Evolutionary conservation across 2,329 filamentous ascomycete species (phyloP).

Genomic region (Geosmithia morbida): DNA sequence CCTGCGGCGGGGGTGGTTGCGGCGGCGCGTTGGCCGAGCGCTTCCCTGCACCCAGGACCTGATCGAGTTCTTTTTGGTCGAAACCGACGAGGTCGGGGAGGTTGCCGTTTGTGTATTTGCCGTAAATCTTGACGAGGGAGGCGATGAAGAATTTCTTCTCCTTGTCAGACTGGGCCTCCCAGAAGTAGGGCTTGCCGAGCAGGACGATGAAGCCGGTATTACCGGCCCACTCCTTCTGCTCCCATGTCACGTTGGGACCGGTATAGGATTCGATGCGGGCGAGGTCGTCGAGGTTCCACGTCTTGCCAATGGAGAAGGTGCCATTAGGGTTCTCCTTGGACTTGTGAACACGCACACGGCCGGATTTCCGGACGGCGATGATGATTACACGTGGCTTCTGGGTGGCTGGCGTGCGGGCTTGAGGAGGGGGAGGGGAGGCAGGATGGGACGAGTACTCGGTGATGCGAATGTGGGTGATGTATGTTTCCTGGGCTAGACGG

Average conservation of each 20-base stretch:
- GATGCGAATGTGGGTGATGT: conserved; percentile 94
- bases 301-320: conserved; percentile 94
- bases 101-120: conserved; percentile 86
- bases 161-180: conserved; percentile 84
- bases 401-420: conserved; percentile 50
- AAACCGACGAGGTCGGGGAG: conserved; percentile 71
- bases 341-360: conserved; percentile 90
- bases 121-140: conserved; percentile 89
- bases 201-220: conserved; percentile 77
- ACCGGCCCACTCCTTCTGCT: conserved; percentile 63
- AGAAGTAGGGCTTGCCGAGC: conserved; percentile 90
- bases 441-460: conserved; percentile 75
- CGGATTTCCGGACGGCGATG: conserved; percentile 82
- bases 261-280: conserved; percentile 71
- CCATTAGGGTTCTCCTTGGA: conserved; percentile 90
- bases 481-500: conserved; percentile 53
- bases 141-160: conserved; percentile 99
- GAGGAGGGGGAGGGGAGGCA: conserved; percentile 70
- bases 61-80: conserved; percentile 62
- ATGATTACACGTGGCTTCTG: conserved; percentile 90
- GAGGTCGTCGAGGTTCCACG: conserved; percentile 91
- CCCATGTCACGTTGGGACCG: conserved; percentile 38
- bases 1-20: conserved; percentile 9
- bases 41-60: conserved; percentile 49
- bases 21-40: conserved; percentile 10